Evolutionary conservation across 2,329 filamentous ascomycete species (phyloP), one percentile per base, ranked within the genome.

Genomic region (Nigrograna mackinnonii): DNA sequence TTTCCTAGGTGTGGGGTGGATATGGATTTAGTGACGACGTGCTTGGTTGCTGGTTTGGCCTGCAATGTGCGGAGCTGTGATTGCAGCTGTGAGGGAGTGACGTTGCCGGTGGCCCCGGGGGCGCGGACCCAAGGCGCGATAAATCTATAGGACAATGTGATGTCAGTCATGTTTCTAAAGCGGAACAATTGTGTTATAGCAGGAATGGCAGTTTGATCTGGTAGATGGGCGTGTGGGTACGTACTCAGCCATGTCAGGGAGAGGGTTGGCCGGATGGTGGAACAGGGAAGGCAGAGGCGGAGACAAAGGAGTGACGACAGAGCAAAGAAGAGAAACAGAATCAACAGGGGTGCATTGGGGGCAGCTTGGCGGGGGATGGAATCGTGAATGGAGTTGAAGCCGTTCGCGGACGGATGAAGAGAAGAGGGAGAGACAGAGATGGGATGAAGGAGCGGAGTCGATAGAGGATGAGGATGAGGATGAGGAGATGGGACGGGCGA

Each of bases 11-110:
- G 63, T 3, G 66, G 65, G 11, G 64, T 63, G 13, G 66, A 69
- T 22, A 64, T 58, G 14, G 66, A 69, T 26, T 67, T 61, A 37
- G 62, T 66, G 49, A 70, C 58, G 49, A 70, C 58, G 39, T 66
- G 58, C 47, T 67, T 68, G 52, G 57, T 61, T 21, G 50, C 41
- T 4, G 63, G 62, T 41, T 59, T 60, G 31, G 64, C 60, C 21
- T 63, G 60, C 31, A 68, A 48, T 32, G 66, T 66, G 44, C 66
- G 66, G 30, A 67, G 45, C 28, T 55, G 52, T 34, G 50, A 46
- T 22, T 52, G 43, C 9, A 54, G 54, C 33, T 62, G 62, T 26
- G 63, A 66, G 32, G 62, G 61, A 7, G 62, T 64, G 54, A 66
- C 60, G 53, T 54, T 60, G 47, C 62, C 63, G 22, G 59, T 51